Base-by-base conservation (phyloP, 352 stramenopile species). In the Phytophthora boehmeriae region DNA sequence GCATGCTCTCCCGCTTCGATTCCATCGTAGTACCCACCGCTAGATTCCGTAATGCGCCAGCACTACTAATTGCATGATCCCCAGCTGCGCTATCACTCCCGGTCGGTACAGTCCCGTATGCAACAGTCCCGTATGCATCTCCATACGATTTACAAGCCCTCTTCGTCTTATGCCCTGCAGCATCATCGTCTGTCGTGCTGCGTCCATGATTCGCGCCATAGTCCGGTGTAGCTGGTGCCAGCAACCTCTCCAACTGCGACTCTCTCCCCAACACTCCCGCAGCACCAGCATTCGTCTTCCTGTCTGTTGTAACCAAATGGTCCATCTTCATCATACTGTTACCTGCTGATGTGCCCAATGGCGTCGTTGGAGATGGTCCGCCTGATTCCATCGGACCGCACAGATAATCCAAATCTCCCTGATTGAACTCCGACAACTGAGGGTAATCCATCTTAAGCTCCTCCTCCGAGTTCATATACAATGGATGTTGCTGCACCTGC, bases 361-460 rank as follows among this genome's bases (percentile, higher is more conserved):
- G 74, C n/a, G 71, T 84, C 30, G 75, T 81, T 19, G 78, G 70
- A 0, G 75, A 83, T 22, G 71, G 66, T 6, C 69, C 68, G 34
- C 71, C 59, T 1, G 73, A 64, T 28, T 88, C 80, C 50, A 91
- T 86, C 8, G 81, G 54, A 8, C 76, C 80, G 54, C 81, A 88
- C 23, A 93, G 58, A 61, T 90, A 91, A 47, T 93, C 82, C 50
- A 93, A 65, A 45, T 93, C 84, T 22, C 68, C 68, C 39, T 92
- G 82, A 64, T 88, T 89, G 57, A 93, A 76, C 48, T 91, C 82
- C 0, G 75, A 47, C 11, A 93, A 53, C 32, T 84, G 75, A 14
- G 78, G 65, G 51, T 91, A 93, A 5, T 87, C 83, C 69, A 92
- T 86, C 63, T 89, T 89, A 10, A 90, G 47, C 54, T 92, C 83